phyloP scores from a whole-genome alignment of 2,329 filamentous ascomycete genomes.

The Nothophoma quercina region DNA sequence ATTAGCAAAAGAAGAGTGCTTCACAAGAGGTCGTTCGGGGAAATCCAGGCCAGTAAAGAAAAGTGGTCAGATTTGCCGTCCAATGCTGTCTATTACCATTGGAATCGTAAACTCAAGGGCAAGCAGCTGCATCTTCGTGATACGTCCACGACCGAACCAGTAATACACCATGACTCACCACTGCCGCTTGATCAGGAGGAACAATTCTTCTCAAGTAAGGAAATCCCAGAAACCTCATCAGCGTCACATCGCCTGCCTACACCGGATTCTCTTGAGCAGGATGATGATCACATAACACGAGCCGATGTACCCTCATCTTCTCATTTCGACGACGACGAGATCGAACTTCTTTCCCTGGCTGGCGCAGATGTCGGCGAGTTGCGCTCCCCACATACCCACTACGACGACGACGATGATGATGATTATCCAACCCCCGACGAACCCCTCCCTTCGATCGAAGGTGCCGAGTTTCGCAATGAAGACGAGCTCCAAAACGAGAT shows the following conservation, averaged over 20 bases:
- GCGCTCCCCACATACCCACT: slow-evolving; percentile 3
- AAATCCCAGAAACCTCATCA: slow-evolving; percentile 8
- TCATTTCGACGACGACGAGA: slow-evolving; percentile 39
- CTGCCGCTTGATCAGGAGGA: slow-evolving; percentile 1
- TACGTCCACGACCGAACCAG: not conserved
- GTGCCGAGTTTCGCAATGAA: slow-evolving; percentile 21
- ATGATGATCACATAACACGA: slow-evolving; percentile 6
- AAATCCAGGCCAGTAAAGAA: slow-evolving; percentile 26
- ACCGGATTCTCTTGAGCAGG: slow-evolving; percentile 35
- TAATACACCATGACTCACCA: not conserved
- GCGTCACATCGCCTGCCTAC: slow-evolving; percentile 37
- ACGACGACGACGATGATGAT: slow-evolving; percentile 12
- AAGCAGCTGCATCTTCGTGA: slow-evolving; percentile 18
- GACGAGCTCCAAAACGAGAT: slow-evolving; percentile 24
- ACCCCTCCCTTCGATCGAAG: slow-evolving; percentile 36
- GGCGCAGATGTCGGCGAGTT: slow-evolving; percentile 21
- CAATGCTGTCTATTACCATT: slow-evolving; percentile 23
- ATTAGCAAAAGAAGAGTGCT: slow-evolving; percentile 43
- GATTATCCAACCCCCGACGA: slow-evolving; percentile 23
- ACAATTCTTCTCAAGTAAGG: slow-evolving; percentile 12
- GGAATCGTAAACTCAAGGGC: slow-evolving; percentile 21
- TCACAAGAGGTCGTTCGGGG: slow-evolving; percentile 35
- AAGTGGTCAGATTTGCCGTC: slow-evolving; percentile 33
- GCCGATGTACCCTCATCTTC: slow-evolving; percentile 22
- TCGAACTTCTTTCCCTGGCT: slow-evolving; percentile 36